Conservation (phyloP, 2,329 filamentous ascomycete genomes). For the Dryadomyces quercivorus region DNA sequence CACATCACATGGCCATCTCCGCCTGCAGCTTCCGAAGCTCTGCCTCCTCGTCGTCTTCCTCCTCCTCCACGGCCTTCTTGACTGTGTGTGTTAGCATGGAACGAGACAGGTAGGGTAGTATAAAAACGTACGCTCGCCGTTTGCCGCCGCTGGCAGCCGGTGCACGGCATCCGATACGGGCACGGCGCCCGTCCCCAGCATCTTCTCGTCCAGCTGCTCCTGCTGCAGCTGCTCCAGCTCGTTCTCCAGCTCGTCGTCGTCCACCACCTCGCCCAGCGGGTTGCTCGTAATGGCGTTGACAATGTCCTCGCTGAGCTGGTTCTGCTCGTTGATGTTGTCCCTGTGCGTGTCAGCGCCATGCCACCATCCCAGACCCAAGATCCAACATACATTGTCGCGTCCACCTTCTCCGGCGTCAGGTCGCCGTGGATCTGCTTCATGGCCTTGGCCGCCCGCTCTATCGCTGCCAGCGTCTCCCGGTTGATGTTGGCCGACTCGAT, state of each 20-base stretch:
- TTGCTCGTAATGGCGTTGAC: slow-evolving; percentile 68
- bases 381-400: slow-evolving; percentile 67
- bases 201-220: slow-evolving; percentile 83
- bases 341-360: slow-evolving; percentile 31
- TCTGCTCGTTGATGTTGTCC: slow-evolving; percentile 85
- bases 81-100: slow-evolving; percentile 22
- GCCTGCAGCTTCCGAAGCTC: slow-evolving; percentile 87
- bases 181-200: slow-evolving; percentile 78
- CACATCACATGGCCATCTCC: slow-evolving; percentile 81
- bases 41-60: slow-evolving; percentile 92
- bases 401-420: slow-evolving; percentile 87
- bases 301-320: slow-evolving; percentile 88
- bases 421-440: slow-evolving; percentile 91
- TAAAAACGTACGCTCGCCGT: slow-evolving; percentile 58
- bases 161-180: slow-evolving; percentile 70
- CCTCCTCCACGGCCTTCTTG: slow-evolving; percentile 38
- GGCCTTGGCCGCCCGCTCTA: slow-evolving; percentile 80
- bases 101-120: not conserved
- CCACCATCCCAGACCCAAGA: not conserved
- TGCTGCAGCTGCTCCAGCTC: slow-evolving; percentile 83
- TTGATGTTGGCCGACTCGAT: slow-evolving; percentile 99
- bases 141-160: slow-evolving; percentile 62
- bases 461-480: slow-evolving; percentile 84
- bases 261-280: slow-evolving; percentile 54
- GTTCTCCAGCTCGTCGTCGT: slow-evolving; percentile 76